A percentile compares a stretch with the other conserved stretches of the same genome.
These are phyloP conservation scores for Paecilomyces sp. DNA, from an alignment of 2,329 filamentous ascomycete genomes.

Conservation along the genomic window DNA sequence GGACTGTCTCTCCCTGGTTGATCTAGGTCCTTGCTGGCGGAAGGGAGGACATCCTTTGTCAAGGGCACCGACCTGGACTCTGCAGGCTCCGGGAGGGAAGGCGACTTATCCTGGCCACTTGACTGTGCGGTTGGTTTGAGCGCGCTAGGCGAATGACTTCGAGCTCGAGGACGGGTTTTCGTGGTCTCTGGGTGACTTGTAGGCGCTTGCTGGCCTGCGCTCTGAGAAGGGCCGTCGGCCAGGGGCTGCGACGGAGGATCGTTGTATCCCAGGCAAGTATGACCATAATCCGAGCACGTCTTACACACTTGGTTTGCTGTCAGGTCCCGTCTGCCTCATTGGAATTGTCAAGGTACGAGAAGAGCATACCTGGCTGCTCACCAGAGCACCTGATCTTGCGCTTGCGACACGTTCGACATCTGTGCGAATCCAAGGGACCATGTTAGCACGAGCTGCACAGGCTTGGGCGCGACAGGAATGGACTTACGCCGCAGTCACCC, in stretches of 20 bases:
- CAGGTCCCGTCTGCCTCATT: conserved; percentile 6
- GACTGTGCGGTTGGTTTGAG: conserved; percentile 4
- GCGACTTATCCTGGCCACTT: conserved; percentile 3
- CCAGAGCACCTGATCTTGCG: conserved; percentile 70
- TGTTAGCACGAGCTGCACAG: conserved; percentile 5
- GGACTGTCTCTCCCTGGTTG: conserved; percentile 22
- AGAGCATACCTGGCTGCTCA: conserved; percentile 51
- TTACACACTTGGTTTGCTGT: conserved; percentile 46
- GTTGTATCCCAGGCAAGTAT: conserved; percentile 61
- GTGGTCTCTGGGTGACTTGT: conserved; percentile 12
- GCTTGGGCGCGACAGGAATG: conserved; percentile 7
- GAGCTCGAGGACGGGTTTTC: conserved; percentile 10
- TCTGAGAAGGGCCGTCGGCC: conserved; percentile 19
- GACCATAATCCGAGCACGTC: conserved; percentile 65
- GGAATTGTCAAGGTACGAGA: not conserved
- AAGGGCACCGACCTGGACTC: conserved; percentile 9
- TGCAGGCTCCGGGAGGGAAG: conserved; percentile 7
- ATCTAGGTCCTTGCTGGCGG: conserved; percentile 10
- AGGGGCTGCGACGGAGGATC: conserved; percentile 36
- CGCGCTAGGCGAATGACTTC: conserved; percentile 21
- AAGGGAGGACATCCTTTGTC: conserved; percentile 5
- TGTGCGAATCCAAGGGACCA: conserved; percentile 21
- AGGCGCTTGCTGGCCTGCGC: conserved; percentile 11
- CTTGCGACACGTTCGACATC: conserved; percentile 66
- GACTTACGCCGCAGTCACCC: conserved; percentile 69